Conservation (phyloP, 1,139 yeast genomes). For the Diutina siamensis region DNA sequence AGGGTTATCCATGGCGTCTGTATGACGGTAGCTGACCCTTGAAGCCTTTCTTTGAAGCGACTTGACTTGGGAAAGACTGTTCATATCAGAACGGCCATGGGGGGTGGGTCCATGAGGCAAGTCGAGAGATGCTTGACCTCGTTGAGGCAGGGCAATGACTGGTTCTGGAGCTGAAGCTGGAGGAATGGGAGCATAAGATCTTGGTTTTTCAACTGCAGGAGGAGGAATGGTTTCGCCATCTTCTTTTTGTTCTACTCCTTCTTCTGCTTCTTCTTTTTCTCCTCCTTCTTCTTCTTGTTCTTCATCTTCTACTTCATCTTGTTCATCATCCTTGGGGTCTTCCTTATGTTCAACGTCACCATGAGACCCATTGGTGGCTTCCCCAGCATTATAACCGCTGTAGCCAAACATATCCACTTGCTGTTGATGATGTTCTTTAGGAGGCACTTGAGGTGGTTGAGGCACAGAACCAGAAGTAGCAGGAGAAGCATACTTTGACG, state of each 20-base stretch:
- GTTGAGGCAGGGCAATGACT: too few relatives aligned
- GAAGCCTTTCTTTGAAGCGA: slow-evolving; percentile 1
- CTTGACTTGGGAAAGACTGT: background rate
- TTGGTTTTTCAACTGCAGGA: slow-evolving; percentile 9
- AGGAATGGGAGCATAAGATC: background rate
- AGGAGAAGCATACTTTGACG: background rate
- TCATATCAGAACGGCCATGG: background rate
- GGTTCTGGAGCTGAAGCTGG: too few relatives aligned
- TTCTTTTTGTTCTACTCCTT: slow-evolving; percentile 9
- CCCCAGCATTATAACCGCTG: background rate
- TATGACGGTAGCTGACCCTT: background rate
- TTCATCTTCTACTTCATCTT: slow-evolving; percentile 9
- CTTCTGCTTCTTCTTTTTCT: slow-evolving; percentile 9
- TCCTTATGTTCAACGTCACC: slow-evolving; percentile 22
- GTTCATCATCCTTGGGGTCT: slow-evolving; percentile 15
- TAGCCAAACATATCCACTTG: background rate
- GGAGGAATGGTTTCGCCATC: too few relatives aligned
- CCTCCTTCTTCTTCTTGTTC: slow-evolving; percentile 8
- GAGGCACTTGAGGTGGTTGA: background rate
- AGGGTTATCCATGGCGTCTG: slow-evolving; percentile 11
- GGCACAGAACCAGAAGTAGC: too few relatives aligned
- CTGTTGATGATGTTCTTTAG: background rate
- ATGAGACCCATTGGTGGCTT: slow-evolving; percentile 6
- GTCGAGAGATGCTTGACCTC: too few relatives aligned
- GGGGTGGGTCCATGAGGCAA: background rate